Conservation (phyloP, 179 eudicot genomes). For the Silene noctiflora region DNA sequence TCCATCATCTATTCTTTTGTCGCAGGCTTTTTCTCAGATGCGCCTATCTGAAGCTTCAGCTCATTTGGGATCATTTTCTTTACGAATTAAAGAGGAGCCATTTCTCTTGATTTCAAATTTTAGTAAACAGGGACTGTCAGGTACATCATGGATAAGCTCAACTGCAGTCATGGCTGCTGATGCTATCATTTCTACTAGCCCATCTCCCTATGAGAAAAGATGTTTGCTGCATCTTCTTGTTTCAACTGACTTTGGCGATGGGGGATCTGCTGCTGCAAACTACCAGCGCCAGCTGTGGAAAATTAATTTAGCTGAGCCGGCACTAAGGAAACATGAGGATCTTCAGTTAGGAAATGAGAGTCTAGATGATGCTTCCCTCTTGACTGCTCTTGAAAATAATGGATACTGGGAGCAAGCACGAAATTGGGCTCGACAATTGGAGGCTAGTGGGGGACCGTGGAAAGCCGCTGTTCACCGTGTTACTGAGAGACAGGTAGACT, state of each 20-base stretch:
- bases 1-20: slow-evolving; percentile 8
- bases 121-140: slow-evolving; percentile 45
- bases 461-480: slow-evolving; percentile 79
- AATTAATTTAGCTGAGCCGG: slow-evolving; percentile 92
- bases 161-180: slow-evolving; percentile 91
- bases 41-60: slow-evolving; percentile 91
- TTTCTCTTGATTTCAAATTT: slow-evolving; percentile 31
- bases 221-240: slow-evolving; percentile 87
- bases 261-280: slow-evolving; percentile 63
- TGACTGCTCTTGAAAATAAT: slow-evolving; percentile 67
- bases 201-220: slow-evolving; percentile 91
- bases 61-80: slow-evolving; percentile 84
- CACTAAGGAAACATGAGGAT: slow-evolving; percentile 64
- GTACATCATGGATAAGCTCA: slow-evolving; percentile 66
- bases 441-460: slow-evolving; percentile 80
- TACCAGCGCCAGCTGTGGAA: slow-evolving; percentile 80
- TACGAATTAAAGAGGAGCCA: slow-evolving; percentile 77
- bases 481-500: slow-evolving; percentile 84
- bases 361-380: slow-evolving; percentile 84
- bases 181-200: slow-evolving; percentile 79
- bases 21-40: slow-evolving; percentile 95
- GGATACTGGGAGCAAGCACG: slow-evolving; percentile 98
- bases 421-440: slow-evolving; percentile 85
- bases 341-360: slow-evolving; percentile 70
- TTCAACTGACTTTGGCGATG: slow-evolving; percentile 84